phyloP scores from a whole-genome alignment of 129 eudicot species.

The Gnaphalium uliginosum region DNA sequence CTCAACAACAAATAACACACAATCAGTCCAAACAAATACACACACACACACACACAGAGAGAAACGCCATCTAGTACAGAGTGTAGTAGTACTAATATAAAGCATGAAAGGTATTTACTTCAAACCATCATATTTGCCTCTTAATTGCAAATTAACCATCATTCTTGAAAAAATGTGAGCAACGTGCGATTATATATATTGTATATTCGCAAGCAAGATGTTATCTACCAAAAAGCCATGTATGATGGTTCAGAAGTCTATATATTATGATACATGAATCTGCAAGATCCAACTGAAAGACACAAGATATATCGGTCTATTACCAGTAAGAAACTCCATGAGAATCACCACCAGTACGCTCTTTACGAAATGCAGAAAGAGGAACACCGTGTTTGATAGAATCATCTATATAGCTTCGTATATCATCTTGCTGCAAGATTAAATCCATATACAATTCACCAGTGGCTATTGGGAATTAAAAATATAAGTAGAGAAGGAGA shows the following conservation, averaged over 20 bases:
- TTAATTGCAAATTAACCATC: slow-evolving; percentile 12
- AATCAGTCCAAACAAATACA: slow-evolving; percentile 11
- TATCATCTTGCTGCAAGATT: slow-evolving; percentile 93
- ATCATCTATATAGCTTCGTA: slow-evolving; percentile 80
- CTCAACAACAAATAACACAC: slow-evolving; percentile 22
- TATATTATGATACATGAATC: not conserved
- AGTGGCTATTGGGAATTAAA: slow-evolving; percentile 1
- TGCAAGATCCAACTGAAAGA: not conserved
- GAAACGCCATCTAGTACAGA: not conserved
- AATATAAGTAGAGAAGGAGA: not conserved
- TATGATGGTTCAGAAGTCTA: slow-evolving; percentile 12
- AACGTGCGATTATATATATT: not conserved
- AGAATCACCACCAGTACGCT: slow-evolving; percentile 95
- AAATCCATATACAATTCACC: slow-evolving; percentile 11
- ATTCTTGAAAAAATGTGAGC: slow-evolving; percentile 4
- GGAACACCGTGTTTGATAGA: slow-evolving; percentile 83
- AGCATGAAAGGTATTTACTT: not conserved
- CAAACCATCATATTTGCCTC: not conserved
- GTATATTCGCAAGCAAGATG: not conserved
- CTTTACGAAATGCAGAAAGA: slow-evolving; percentile 88
- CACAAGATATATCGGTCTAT: not conserved
- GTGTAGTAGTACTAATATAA: not conserved
- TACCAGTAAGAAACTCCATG: slow-evolving; percentile 95
- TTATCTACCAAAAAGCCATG: not conserved
- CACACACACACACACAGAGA: no score